phyloP scores from a whole-genome alignment of 805 yeast genomes.

The Saturnispora quitensis region DNA sequence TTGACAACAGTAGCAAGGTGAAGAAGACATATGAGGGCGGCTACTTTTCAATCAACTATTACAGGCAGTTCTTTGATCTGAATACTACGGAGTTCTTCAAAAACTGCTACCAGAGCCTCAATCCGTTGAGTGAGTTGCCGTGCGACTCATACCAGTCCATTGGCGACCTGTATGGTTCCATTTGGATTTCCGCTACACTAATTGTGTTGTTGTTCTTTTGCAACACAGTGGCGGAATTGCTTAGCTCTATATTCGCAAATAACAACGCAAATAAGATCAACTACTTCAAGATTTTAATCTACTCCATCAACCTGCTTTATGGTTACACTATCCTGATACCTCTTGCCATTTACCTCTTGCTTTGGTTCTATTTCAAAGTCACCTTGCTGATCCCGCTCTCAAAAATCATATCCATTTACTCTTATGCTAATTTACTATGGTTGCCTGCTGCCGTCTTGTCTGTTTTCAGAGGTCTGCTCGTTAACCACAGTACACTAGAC shows the following conservation, averaged over 20 bases:
- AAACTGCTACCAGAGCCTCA: constrained; percentile 47
- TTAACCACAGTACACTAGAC: constrained; percentile 36
- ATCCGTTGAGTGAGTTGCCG: constrained; percentile 36
- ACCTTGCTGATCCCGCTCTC: constrained; percentile 38
- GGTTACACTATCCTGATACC: constrained; percentile 72
- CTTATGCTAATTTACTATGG: constrained; percentile 81
- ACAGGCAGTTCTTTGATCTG: constrained; percentile 60
- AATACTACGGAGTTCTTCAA: constrained; percentile 51
- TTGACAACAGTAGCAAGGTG: not conserved
- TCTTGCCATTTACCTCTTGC: constrained; percentile 37
- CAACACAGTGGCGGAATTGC: constrained; percentile 55
- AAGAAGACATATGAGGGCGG: constrained; percentile 33
- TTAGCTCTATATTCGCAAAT: constrained; percentile 40
- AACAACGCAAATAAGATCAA: constrained; percentile 34
- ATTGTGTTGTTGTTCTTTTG: constrained; percentile 68
- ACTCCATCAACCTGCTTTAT: constrained; percentile 62
- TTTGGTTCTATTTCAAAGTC: constrained; percentile 48
- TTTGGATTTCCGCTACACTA: constrained; percentile 85
- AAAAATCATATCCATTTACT: constrained; percentile 65
- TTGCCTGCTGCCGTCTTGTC: constrained; percentile 65
- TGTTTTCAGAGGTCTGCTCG: constrained; percentile 47
- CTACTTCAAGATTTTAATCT: constrained; percentile 56
- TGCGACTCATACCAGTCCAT: constrained; percentile 32
- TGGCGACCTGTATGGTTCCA: constrained; percentile 78
- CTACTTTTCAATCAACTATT: constrained; percentile 47